These are phyloP conservation scores for Coccomyxa subellipsoidea DNA, from an alignment of 163 green algal species.

Conservation along the genomic window DNA sequence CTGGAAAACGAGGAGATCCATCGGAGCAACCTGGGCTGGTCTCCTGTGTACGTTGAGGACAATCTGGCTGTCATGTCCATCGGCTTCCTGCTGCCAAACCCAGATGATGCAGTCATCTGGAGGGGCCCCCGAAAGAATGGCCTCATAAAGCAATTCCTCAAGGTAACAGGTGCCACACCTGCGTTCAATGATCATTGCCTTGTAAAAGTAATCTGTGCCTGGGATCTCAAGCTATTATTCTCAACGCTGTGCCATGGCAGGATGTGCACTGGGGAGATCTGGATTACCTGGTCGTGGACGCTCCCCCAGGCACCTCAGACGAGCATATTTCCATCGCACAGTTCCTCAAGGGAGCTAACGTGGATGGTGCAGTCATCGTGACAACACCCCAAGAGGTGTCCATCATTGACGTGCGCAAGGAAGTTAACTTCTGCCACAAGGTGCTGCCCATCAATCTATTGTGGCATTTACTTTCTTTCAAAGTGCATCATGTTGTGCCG, in stretches of 20 bases:
- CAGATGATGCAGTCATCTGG: conserved; percentile 97
- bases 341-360: conserved; percentile 52
- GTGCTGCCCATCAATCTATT: conserved; percentile 39
- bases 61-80: conserved; percentile 82
- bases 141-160: conserved; percentile 71
- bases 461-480: too few relatives aligned
- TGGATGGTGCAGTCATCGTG: conserved; percentile 75
- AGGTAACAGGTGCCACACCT: too few relatives aligned
- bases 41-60: conserved; percentile 90
- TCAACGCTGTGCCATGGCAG: conserved; percentile 38
- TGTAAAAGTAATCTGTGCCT: too few relatives aligned
- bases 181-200: not conserved
- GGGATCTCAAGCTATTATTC: not conserved
- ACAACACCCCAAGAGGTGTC: conserved; percentile 92
- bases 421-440: conserved; percentile 96
- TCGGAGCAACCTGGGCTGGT: conserved; percentile 79
- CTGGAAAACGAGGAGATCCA: conserved; percentile 90
- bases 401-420: conserved; percentile 96
- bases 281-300: conserved; percentile 97
- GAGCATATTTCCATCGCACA: conserved; percentile 97
- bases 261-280: conserved; percentile 96
- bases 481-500: not conserved
- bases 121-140: conserved; percentile 79
- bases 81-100: conserved; percentile 93
- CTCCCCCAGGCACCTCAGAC: conserved; percentile 91